These are phyloP conservation scores for Chlamydomonas eustigma DNA, from an alignment of 139 green algal genomes.

Conservation along the genomic window DNA sequence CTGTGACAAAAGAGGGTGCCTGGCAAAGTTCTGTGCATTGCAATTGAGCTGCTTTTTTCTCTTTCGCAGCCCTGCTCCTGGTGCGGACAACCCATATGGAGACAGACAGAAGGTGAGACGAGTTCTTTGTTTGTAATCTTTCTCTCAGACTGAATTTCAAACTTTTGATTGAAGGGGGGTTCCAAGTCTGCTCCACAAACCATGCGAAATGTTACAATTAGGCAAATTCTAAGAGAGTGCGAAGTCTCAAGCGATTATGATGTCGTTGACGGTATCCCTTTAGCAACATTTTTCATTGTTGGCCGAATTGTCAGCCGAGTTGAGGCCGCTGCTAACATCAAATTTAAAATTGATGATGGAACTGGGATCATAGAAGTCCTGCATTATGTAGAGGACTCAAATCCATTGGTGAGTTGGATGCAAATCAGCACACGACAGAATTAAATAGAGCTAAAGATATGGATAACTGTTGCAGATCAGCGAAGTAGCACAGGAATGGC, in stretches of 20 bases:
- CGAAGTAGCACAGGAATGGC: constrained; percentile 37
- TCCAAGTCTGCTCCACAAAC: constrained; percentile 3
- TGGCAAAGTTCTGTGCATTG: too few species aligned
- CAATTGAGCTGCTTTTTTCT: too few species aligned
- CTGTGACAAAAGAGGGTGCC: too few species aligned
- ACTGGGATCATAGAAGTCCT: constrained; percentile 52
- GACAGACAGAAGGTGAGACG: too few species aligned
- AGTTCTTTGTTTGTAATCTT: too few species aligned
- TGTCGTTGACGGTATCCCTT: background rate
- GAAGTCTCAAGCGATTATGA: background rate
- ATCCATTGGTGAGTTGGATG: constrained; percentile 21
- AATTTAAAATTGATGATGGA: constrained; percentile 60
- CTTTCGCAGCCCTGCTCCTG: too few species aligned
- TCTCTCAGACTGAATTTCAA: too few species aligned
- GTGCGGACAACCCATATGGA: too few species aligned
- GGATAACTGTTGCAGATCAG: constrained; percentile 28
- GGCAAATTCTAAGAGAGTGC: background rate
- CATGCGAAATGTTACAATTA: constrained; percentile 10
- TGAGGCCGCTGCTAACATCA: constrained; percentile 32
- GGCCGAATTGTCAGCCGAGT: constrained; percentile 46
- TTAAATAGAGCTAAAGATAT: too few species aligned
- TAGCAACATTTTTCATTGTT: constrained; percentile 43
- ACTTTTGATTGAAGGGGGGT: background rate
- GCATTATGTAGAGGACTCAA: constrained; percentile 44
- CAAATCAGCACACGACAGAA: too few species aligned